Conservation (phyloP, 179 eudicot species). For the Beta corolliflora region DNA sequence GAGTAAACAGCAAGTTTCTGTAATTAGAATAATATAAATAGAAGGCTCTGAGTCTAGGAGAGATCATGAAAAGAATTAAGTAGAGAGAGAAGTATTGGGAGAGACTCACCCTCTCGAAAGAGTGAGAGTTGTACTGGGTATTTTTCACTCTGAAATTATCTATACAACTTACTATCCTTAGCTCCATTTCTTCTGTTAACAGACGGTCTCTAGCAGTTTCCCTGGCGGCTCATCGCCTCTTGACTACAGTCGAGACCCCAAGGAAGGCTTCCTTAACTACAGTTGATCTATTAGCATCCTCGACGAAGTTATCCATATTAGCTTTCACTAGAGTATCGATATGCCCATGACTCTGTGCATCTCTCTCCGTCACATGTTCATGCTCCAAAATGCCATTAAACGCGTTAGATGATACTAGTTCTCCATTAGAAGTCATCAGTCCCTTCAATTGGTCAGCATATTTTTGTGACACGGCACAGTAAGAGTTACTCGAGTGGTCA, state of each 20-base stretch:
- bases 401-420: conserved; percentile 19
- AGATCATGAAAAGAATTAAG: too few species aligned
- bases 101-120: too few species aligned
- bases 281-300: conserved; percentile 23
- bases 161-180: too few species aligned
- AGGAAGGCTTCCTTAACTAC: conserved; percentile 22
- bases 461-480: conserved; percentile 28
- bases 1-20: too few species aligned
- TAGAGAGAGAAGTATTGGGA: too few species aligned
- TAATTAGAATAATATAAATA: too few species aligned
- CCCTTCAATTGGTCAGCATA: conserved; percentile 49
- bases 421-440: conserved; percentile 43
- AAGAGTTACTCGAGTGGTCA: conserved; percentile 30
- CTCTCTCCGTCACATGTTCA: conserved; percentile 18
- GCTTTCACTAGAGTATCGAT: conserved; percentile 46
- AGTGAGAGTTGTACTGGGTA: too few species aligned
- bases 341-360: conserved; percentile 21
- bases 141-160: too few species aligned
- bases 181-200: too few species aligned
- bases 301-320: conserved; percentile 34
- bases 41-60: too few species aligned
- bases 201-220: too few species aligned
- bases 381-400: conserved; percentile 4
- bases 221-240: conserved; percentile 34
- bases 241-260: conserved; percentile 42